Percentiles rank a stretch among this genome's conserved stretches.
Evolutionary conservation across 208 protist species (phyloP).

Genomic region (Acanthamoeba culbertsoni): DNA sequence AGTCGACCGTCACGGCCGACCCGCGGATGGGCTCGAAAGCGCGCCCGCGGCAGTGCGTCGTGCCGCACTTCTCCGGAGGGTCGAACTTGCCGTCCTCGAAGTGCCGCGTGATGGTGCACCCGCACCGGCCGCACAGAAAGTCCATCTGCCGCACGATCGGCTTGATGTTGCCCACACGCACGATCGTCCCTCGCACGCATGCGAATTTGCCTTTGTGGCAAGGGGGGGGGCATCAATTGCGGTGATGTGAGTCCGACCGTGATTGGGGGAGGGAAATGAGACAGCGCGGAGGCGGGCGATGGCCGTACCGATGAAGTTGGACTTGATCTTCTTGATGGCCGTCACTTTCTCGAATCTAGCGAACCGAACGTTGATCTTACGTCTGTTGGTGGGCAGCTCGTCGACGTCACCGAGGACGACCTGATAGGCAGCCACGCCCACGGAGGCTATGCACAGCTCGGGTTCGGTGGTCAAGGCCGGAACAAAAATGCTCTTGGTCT

Average conservation of each 20-base stretch:
- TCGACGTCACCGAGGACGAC: background rate
- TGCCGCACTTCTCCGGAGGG: conserved; percentile 59
- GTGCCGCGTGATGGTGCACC: background rate
- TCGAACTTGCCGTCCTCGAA: conserved; percentile 69
- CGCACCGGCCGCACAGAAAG: conserved; percentile 83
- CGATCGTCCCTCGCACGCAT: conserved; percentile 83
- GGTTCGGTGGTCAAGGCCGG: background rate
- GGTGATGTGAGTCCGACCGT: no score
- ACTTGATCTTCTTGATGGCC: conserved; percentile 57
- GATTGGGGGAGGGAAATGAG: background rate
- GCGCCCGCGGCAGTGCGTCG: conserved; percentile 71
- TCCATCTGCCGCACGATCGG: conserved; percentile 81
- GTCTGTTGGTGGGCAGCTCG: background rate
- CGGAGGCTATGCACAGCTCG: background rate
- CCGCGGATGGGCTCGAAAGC: conserved; percentile 74
- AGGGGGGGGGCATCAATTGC: background rate
- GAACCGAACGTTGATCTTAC: conserved; percentile 48
- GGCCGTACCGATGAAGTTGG: conserved; percentile 51
- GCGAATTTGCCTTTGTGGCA: conserved; percentile 78
- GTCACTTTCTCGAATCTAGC: background rate
- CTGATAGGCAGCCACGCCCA: background rate
- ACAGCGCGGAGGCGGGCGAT: background rate
- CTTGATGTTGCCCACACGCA: conserved; percentile 83
- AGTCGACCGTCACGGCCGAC: conserved; percentile 79
- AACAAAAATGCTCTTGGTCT: background rate